phyloP scores from a whole-genome alignment of 208 protist species.

The Trypanosoma rangeli region DNA sequence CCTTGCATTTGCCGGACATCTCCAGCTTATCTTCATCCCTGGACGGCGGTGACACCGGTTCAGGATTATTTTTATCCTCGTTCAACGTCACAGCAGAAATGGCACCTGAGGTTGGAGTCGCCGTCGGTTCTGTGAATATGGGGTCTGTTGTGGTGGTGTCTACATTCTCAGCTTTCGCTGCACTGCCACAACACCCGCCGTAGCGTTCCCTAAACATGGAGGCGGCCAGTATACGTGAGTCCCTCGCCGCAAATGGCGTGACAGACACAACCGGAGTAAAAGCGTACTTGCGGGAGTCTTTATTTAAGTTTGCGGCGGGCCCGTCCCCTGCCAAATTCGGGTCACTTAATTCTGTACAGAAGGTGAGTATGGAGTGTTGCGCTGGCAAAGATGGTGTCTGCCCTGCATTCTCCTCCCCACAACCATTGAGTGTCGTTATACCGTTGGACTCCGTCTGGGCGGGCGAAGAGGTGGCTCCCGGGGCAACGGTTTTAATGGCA shows the following conservation, averaged over 20 bases:
- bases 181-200: neutral
- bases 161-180: neutral
- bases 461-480: too few relatives aligned
- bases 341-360: conserved; percentile 47
- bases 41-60: neutral
- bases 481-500: too few relatives aligned
- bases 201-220: conserved; percentile 29
- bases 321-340: conserved; percentile 8
- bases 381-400: neutral
- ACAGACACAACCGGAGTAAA: conserved; percentile 65
- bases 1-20: neutral
- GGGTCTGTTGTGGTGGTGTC: neutral
- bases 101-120: neutral
- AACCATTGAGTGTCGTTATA: too few relatives aligned
- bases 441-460: neutral
- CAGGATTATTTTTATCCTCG: neutral
- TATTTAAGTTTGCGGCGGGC: neutral
- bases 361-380: conserved; percentile 37
- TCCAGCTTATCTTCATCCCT: neutral
- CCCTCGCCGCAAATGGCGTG: conserved; percentile 35
- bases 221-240: conserved; percentile 28
- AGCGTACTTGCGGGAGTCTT: conserved; percentile 21
- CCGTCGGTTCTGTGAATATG: neutral
- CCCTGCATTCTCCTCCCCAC: neutral
- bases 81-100: neutral